Base-by-base conservation (phyloP, 441 rosid species). In the Croton setiger region DNA sequence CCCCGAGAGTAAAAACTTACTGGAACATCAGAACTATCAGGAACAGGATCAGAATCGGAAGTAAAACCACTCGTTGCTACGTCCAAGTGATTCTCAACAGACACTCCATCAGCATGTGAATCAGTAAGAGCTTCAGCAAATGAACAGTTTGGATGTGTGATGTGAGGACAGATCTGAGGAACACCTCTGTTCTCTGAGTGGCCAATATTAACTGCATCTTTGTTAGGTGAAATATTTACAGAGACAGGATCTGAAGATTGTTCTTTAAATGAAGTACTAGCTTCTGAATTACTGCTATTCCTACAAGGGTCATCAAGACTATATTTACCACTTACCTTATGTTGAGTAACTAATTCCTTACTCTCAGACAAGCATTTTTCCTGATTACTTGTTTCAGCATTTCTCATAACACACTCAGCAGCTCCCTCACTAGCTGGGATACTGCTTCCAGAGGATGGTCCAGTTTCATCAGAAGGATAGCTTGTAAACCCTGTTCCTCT, bases 221-320 rank as follows among this genome's bases (percentile, higher is more conserved):
- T 73, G 83, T 80, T 82, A 83, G 84, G 69, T 60, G 60, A 79
- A 72, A 55, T 67, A 79, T 73, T 83, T 74, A 73, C 72, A 76
- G 83, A 77, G 74, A 75, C 75, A 74, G 51, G 41, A 49, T 78
- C 84, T 74, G 89, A 85, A 78, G 84, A 78, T 48, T 72, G 84
- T 57, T 79, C 86, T 47, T 47, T 71, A 72, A 75, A 74, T 20
- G 84, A 81, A 73, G 86, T 76, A 75, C 83, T 78, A 70, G 81
- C 84, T 65, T 81, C 73, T 45, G 78, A 64, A 73, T 75, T 70
- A 78, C 64, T 75, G 68, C 75, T 75, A 74, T 71, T 76, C 68
- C 83, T 79, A 77, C 62, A 66, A 75, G 75, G 79, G 61, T 78
- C 83, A 64, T 74, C 75, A 45, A 52, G 75, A 74, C 75, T 71